A percentile compares a stretch with the other conserved stretches of the same genome.
phyloP scores from a whole-genome alignment of 768 basidiomycete genomes.

The Boletus edulis region DNA sequence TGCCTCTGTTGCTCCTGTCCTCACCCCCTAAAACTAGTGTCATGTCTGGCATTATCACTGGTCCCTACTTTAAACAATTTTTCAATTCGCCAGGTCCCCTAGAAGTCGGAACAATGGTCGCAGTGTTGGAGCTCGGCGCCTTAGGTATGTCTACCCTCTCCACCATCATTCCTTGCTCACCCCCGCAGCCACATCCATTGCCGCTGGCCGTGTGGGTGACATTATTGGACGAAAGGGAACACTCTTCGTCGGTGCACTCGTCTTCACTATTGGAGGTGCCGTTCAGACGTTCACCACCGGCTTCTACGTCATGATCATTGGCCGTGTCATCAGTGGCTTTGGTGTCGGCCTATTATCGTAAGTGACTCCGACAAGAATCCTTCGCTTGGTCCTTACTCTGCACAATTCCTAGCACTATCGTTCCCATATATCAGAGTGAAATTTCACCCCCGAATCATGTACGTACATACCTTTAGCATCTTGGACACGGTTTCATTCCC shows the following conservation, averaged over 20 bases:
- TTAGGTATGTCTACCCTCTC: constrained; percentile 55
- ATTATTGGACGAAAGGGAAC: constrained; percentile 82
- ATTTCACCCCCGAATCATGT: constrained; percentile 92
- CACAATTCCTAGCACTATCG: constrained; percentile 65
- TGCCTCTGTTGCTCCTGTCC: background rate
- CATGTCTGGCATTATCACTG: constrained; percentile 91
- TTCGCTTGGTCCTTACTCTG: constrained; percentile 2
- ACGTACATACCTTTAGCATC: constrained; percentile 18
- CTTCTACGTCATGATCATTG: constrained; percentile 78
- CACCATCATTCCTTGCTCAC: background rate
- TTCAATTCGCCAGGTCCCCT: constrained; percentile 76
- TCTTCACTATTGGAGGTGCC: constrained; percentile 85
- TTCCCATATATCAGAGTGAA: constrained; percentile 94
- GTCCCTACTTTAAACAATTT: constrained; percentile 76
- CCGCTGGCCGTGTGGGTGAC: constrained; percentile 88
- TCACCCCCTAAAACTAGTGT: constrained; percentile 45
- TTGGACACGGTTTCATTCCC: constrained; percentile 1
- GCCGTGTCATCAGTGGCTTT: constrained; percentile 80
- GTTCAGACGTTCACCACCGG: constrained; percentile 83
- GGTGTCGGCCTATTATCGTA: constrained; percentile 90
- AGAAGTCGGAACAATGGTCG: constrained; percentile 91
- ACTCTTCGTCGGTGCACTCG: constrained; percentile 74
- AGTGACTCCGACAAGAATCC: constrained; percentile 26
- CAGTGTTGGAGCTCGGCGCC: constrained; percentile 91
- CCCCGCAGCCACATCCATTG: constrained; percentile 74